Evolutionary conservation across 2,329 filamentous ascomycete genomes (phyloP), one percentile per base, ranked within the genome.

Genomic region (Chaetomium sp.): DNA sequence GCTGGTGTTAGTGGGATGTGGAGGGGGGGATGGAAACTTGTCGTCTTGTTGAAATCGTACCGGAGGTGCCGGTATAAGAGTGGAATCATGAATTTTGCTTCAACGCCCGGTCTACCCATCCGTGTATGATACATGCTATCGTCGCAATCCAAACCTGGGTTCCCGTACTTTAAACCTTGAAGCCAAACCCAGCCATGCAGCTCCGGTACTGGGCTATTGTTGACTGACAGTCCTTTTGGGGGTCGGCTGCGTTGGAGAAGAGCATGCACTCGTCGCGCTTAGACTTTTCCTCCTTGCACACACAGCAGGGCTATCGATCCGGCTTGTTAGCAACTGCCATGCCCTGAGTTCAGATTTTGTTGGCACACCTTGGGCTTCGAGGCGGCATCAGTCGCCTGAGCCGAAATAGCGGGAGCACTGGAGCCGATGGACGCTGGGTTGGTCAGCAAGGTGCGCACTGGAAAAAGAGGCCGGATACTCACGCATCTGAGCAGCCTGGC

Each of bases 231-330:
- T 96, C 93, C 74, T 87, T 84, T 72, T 91, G 86, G 47, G 95
- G 92, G 75, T 97, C 90, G 74, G 89, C 84, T 67, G 91, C 85
- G 68, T 87, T 93, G 63, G 92, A 96, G 82, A 98, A 97, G 63
- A 99, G 90, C 94, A 99, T 98, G 83, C 95, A 99, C 80, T 99
- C 93, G 81, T 99, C 95, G 69, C 95, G 92, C 72, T 85, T 85
- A 47, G 91, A 84, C 79, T 99, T 99, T 78, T 99, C 93, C 53
- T 95, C 87, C 76, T 93, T 97, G 87, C 95, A 99, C 33, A 98
- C 95, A 77, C 95, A 98, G 85, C 95, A 98, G 51, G 94, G 94
- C 92, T 97, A 45, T 64, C 45, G 25, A 38, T 23, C 10, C 12
- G 29, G 23, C n/a, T 49, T 9, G 57, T 65, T 42, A 60, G 61